A percentile compares a stretch with the other conserved stretches of the same genome.
phyloP scores from a whole-genome alignment of 148 eudicot species.

The Talinum fruticosum region DNA sequence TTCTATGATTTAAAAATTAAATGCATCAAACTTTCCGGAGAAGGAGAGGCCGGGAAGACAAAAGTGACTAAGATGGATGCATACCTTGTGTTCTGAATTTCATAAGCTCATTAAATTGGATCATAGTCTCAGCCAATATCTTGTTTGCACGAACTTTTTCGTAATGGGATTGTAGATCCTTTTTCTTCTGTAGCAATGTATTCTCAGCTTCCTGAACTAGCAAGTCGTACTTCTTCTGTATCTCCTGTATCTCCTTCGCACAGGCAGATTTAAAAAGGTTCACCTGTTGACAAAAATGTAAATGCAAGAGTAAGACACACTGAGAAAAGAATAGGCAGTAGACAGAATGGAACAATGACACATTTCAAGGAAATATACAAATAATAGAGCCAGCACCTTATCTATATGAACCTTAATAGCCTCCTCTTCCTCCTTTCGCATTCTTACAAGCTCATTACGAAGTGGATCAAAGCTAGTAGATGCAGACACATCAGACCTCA shows the following conservation, averaged over 20 bases:
- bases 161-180: slow-evolving; percentile 31
- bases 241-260: slow-evolving; percentile 47
- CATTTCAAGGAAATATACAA: not conserved
- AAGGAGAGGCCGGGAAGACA: not conserved
- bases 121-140: slow-evolving; percentile 35
- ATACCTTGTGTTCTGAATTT: slow-evolving; percentile 26
- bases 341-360: not conserved
- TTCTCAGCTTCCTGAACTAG: slow-evolving; percentile 35
- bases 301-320: not conserved
- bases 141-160: slow-evolving; percentile 30
- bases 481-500: slow-evolving; percentile 18
- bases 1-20: not conserved
- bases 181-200: slow-evolving; percentile 27
- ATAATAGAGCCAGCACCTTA: slow-evolving; percentile 30
- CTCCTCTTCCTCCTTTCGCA: slow-evolving; percentile 29
- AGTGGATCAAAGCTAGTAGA: slow-evolving; percentile 25
- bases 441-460: slow-evolving; percentile 35
- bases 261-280: slow-evolving; percentile 31
- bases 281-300: slow-evolving; percentile 31
- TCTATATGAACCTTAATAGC: slow-evolving; percentile 36
- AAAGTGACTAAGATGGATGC: not conserved
- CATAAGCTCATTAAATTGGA: not conserved
- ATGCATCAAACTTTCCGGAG: not conserved
- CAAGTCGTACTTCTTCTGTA: slow-evolving; percentile 41
- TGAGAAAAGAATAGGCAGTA: not conserved